Evolutionary conservation across 2,329 filamentous ascomycete species (phyloP).

Genomic region (Fusarium scirpi): DNA sequence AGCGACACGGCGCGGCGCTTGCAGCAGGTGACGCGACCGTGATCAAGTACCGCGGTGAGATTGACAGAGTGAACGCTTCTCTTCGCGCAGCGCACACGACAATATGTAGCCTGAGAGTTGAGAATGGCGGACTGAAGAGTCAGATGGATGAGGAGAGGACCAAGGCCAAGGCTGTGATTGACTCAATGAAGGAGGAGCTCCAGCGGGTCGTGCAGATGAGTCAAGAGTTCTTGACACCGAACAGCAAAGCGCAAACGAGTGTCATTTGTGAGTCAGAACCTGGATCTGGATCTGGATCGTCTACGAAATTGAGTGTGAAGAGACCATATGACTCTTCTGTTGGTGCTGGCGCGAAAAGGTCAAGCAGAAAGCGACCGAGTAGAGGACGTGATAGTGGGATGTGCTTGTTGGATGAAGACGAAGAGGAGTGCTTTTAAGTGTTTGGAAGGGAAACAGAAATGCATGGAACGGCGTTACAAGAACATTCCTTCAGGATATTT

Average conservation of each 20-base stretch:
- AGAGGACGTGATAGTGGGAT: slow-evolving; percentile 65
- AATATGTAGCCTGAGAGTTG: slow-evolving; percentile 59
- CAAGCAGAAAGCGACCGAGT: not conserved
- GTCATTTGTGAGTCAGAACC: not conserved
- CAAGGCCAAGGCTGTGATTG: slow-evolving; percentile 59
- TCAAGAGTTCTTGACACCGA: slow-evolving; percentile 56
- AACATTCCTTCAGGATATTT: slow-evolving; percentile 26
- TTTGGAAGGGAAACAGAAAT: not conserved
- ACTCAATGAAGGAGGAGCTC: slow-evolving; percentile 65
- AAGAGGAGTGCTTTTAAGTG: slow-evolving; percentile 51
- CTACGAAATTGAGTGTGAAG: not conserved
- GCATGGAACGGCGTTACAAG: not conserved
- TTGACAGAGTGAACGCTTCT: slow-evolving; percentile 60
- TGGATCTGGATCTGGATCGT: not conserved
- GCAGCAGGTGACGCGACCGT: slow-evolving; percentile 65
- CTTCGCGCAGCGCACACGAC: slow-evolving; percentile 62
- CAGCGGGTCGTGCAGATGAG: slow-evolving; percentile 61
- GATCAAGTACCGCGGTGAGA: slow-evolving; percentile 60
- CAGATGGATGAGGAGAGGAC: slow-evolving; percentile 54
- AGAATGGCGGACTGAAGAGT: slow-evolving; percentile 57
- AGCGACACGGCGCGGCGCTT: slow-evolving; percentile 60
- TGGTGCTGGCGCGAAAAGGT: not conserved
- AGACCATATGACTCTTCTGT: not conserved
- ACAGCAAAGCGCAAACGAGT: slow-evolving; percentile 34
- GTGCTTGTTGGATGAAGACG: slow-evolving; percentile 67